Percentiles rank a stretch among this genome's conserved stretches.
phyloP scores from a whole-genome alignment of 2,329 filamentous ascomycete genomes.

The Diaporthe caulivora region DNA sequence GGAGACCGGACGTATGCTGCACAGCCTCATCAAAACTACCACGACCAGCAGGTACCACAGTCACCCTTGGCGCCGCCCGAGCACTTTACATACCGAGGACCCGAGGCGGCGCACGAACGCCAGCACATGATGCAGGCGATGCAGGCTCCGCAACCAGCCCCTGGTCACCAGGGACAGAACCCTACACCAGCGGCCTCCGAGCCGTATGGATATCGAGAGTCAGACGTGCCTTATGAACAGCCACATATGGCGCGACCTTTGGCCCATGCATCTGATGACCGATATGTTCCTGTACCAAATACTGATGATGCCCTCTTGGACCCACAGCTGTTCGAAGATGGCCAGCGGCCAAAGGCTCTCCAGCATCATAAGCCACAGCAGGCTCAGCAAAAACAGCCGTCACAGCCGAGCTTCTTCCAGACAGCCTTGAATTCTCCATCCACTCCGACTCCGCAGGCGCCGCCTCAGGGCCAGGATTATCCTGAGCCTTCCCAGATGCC shows the following conservation, averaged over 20 bases:
- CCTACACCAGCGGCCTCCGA: background rate
- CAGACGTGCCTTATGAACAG: constrained; percentile 29
- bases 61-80: constrained; percentile 37
- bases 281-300: constrained; percentile 36
- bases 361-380: constrained; percentile 35
- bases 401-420: constrained; percentile 40
- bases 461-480: constrained; percentile 24
- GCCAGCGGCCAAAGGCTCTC: constrained; percentile 25
- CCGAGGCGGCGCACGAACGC: constrained; percentile 31
- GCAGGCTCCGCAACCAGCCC: constrained; percentile 34
- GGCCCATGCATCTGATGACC: constrained; percentile 33
- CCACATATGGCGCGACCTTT: constrained; percentile 31
- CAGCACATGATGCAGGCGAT: constrained; percentile 35
- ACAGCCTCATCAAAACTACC: constrained; percentile 30
- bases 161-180: constrained; percentile 22
- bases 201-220: constrained; percentile 31
- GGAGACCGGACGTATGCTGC: constrained; percentile 22
- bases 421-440: constrained; percentile 39
- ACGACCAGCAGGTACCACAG: constrained; percentile 32
- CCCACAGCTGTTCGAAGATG: constrained; percentile 37
- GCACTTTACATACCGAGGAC: constrained; percentile 35
- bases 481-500: constrained; percentile 32
- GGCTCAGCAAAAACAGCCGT: constrained; percentile 26
- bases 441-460: constrained; percentile 24
- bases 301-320: constrained; percentile 38